Base-by-base conservation (phyloP, 2,329 filamentous ascomycete species). In the Annulohypoxylon truncatum region DNA sequence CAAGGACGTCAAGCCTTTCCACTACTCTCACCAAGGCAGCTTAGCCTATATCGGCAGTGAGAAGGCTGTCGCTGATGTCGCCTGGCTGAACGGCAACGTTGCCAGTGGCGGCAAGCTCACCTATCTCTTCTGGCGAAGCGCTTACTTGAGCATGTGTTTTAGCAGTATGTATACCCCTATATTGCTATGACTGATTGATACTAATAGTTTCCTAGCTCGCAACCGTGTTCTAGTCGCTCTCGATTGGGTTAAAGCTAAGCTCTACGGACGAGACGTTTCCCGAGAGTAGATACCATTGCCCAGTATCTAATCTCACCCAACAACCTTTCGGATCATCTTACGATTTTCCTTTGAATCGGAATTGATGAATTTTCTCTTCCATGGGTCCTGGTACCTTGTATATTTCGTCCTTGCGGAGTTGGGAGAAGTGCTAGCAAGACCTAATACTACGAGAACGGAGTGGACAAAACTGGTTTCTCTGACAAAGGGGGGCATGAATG, bases 101-200 rank as follows among this genome's bases (percentile, higher is more conserved):
- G 95, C 96, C 67, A 93, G 91, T 47, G 96, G 95, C 78, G 96
- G 96, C 78, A 93, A 91, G 75, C 84, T 98, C 82, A 99, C 96
- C 61, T 99, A 97, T 83, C 88, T 97, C 73, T 99, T 99, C 89
- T 99, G 96, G 96, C 89, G 94, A 79, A 96, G 92, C 78, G 96
- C 95, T 59, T 99, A 99, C 81, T 85, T 99, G 80, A 97, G 93
- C 86, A 99, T 99, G 96, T 97, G 95, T 89, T 99, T 99, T 82
- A 98, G 94, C 89, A 94, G 93, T 96, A 87, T 90, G 93, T 92
- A 72, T 65, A 31, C 18, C 51, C 53, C 13, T 42, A 12, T 8
- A 10, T 29, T 53, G 10, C 52, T 20, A 50, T 57, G 2, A 22
- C 26, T 10, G 46, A 47, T 24, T 12, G 22, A 42, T 33, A 22